A percentile compares a stretch with the other conserved stretches of the same genome.
Evolutionary conservation across 352 stramenopile genomes (phyloP).

Genomic region (Globisporangium radiosum): DNA sequence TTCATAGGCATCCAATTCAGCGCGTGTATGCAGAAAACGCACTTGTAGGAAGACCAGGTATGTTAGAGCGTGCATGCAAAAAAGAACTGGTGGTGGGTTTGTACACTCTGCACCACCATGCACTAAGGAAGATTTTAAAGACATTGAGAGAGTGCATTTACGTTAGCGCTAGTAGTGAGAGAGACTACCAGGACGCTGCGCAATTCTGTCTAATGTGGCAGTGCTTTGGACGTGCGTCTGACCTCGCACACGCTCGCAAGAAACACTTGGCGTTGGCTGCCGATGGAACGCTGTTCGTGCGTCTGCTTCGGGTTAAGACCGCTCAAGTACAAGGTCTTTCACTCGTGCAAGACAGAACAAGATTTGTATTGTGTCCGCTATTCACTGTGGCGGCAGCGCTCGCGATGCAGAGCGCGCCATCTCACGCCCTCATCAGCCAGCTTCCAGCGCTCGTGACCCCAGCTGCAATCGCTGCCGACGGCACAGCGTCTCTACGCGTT

Average conservation of each 20-base stretch:
- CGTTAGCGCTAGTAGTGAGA: background rate
- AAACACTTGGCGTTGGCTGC: background rate
- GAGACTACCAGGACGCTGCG: constrained; percentile 1
- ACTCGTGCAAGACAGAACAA: background rate
- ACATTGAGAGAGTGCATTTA: background rate
- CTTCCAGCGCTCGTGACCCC: background rate
- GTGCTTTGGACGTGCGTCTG: too few relatives aligned
- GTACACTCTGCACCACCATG: background rate
- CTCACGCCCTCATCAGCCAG: background rate
- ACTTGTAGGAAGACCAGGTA: background rate
- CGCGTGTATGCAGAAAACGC: background rate
- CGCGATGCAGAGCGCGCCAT: background rate
- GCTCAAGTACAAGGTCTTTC: background rate
- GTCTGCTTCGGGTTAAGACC: background rate
- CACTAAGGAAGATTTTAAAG: background rate
- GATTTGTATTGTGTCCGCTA: background rate
- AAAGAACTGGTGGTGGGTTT: background rate
- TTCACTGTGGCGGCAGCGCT: background rate
- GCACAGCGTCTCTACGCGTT: background rate
- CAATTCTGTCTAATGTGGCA: background rate
- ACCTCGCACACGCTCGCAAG: background rate
- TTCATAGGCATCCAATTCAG: background rate
- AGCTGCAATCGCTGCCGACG: background rate
- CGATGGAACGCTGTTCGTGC: background rate
- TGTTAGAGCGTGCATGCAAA: background rate